These are phyloP conservation scores for Venustampulla echinocandica DNA, from an alignment of 495 filamentous ascomycete genomes.

Conservation along the genomic window DNA sequence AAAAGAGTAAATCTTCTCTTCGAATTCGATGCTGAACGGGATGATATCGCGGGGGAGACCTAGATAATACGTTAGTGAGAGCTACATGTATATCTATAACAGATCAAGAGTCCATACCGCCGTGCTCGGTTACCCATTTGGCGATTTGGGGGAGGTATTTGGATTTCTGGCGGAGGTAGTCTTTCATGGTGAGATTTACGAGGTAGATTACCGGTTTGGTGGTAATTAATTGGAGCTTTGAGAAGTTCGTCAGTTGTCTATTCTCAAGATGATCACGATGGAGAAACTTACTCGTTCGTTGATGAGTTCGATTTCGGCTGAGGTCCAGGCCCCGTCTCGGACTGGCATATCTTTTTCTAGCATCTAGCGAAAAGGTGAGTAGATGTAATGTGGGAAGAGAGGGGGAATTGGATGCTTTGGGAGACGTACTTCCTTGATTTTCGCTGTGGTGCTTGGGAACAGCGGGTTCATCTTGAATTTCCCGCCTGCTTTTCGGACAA, in stretches of 20 bases:
- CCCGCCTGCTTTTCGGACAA: constrained; percentile 24
- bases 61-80: too few species aligned
- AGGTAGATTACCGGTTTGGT: constrained; percentile 30
- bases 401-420: too few species aligned
- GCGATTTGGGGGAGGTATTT: constrained; percentile 27
- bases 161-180: constrained; percentile 29
- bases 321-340: constrained; percentile 26
- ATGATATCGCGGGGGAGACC: constrained; percentile 22
- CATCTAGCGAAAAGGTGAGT: constrained; percentile 15
- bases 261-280: neutral
- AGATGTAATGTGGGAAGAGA: too few species aligned
- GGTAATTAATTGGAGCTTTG: constrained; percentile 21
- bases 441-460: constrained; percentile 21
- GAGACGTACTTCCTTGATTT: constrained; percentile 18
- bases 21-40: constrained; percentile 28
- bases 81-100: too few species aligned
- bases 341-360: constrained; percentile 25
- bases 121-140: constrained; percentile 27
- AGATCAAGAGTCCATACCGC: too few species aligned
- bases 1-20: constrained; percentile 18
- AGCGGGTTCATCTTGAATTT: constrained; percentile 27
- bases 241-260: neutral
- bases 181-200: constrained; percentile 29
- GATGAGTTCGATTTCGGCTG: constrained; percentile 26
- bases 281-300: constrained; percentile 23